phyloP scores from a whole-genome alignment of 805 yeast species.

The Teunomyces panamensis region DNA sequence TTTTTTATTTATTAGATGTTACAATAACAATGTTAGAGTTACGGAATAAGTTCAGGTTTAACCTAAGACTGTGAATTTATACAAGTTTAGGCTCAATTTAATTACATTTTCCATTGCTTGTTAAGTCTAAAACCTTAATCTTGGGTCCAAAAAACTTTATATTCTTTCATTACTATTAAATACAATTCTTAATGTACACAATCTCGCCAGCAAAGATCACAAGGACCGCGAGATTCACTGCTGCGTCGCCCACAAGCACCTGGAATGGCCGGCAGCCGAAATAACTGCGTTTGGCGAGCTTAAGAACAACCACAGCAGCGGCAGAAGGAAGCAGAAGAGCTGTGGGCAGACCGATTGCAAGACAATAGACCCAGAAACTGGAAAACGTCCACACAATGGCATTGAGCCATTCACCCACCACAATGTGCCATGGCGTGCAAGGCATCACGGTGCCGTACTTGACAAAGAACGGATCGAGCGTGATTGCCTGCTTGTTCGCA shows the following conservation, averaged over 20 bases:
- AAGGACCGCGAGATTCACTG: neutral
- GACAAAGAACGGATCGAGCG: constrained; percentile 25
- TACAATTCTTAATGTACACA: neutral
- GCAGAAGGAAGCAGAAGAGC: neutral
- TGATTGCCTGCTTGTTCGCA: constrained; percentile 15
- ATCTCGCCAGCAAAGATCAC: neutral
- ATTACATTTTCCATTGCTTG: too few relatives aligned
- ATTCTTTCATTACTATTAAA: too few relatives aligned
- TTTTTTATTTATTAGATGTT: too few relatives aligned
- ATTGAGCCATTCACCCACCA: constrained; percentile 10
- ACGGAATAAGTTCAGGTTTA: too few relatives aligned
- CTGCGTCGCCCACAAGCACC: neutral
- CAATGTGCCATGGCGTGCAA: constrained; percentile 12
- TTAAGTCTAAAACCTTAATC: too few relatives aligned
- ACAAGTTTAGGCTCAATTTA: too few relatives aligned
- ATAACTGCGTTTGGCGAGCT: neutral
- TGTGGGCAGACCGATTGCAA: neutral
- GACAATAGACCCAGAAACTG: constrained; percentile 8
- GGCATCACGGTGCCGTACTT: constrained; percentile 16
- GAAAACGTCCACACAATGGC: constrained; percentile 16
- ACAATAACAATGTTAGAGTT: too few relatives aligned
- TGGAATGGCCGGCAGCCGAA: neutral
- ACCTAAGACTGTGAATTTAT: too few relatives aligned
- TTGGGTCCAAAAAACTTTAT: too few relatives aligned
- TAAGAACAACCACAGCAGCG: neutral